Percentiles rank a stretch among this genome's conserved stretches.
phyloP scores from a whole-genome alignment of 495 filamentous ascomycete genomes.

The Margaritispora aquatica region DNA sequence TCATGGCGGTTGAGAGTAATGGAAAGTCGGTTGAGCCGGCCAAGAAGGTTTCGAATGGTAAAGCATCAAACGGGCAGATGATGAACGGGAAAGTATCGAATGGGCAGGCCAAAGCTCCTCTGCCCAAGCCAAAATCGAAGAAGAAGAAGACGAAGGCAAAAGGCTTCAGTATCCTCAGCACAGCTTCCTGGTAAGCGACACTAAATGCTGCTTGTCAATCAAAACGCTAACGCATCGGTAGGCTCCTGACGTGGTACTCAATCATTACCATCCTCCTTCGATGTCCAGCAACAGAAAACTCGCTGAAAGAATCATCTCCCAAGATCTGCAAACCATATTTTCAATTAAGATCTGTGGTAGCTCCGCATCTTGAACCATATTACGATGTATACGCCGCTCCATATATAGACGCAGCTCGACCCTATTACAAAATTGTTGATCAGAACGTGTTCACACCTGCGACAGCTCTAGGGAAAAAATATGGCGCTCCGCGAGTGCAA shows the following conservation, averaged over 20 bases:
- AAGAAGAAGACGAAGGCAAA: constrained; percentile 24
- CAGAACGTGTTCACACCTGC: constrained; percentile 60
- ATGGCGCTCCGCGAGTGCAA: constrained; percentile 72
- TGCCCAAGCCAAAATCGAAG: background rate
- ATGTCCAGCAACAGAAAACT: constrained; percentile 66
- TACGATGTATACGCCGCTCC: constrained; percentile 78
- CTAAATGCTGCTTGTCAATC: constrained; percentile 4
- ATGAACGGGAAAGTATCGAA: constrained; percentile 2
- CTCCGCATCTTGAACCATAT: constrained; percentile 79
- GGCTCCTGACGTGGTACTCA: constrained; percentile 78
- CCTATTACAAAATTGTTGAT: constrained; percentile 66
- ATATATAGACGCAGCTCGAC: constrained; percentile 69
- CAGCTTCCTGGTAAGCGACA: constrained; percentile 54
- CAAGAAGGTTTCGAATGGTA: constrained; percentile 12
- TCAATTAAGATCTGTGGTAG: constrained; percentile 55
- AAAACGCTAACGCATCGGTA: too few relatives aligned
- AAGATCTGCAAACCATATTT: constrained; percentile 82
- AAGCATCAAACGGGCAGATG: background rate
- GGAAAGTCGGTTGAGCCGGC: constrained; percentile 14
- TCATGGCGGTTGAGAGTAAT: constrained; percentile 20
- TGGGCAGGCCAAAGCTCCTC: constrained; percentile 18
- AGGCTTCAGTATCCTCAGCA: constrained; percentile 44
- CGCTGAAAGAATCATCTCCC: constrained; percentile 64
- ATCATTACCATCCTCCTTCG: constrained; percentile 73
- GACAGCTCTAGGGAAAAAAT: constrained; percentile 56